A percentile compares a stretch with the other conserved stretches of the same genome.
phyloP scores from a whole-genome alignment of 495 filamentous ascomycete genomes.

The Annulohypoxylon maeteangense region DNA sequence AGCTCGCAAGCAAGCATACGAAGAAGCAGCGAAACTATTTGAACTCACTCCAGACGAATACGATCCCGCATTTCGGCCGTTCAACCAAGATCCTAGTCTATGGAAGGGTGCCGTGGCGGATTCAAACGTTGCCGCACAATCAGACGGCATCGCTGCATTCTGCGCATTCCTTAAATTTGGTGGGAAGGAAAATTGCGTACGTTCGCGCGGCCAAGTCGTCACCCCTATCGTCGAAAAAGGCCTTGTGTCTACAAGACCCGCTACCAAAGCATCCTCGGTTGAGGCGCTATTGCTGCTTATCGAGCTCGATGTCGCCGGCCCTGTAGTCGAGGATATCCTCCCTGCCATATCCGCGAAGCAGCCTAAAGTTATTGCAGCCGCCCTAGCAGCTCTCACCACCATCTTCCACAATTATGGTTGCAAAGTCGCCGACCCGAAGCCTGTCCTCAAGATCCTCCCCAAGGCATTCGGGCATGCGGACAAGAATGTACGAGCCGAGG shows the following conservation, averaged over 20 bases:
- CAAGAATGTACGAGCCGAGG: conserved; percentile 97
- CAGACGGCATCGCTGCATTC: conserved; percentile 86
- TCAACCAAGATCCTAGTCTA: conserved; percentile 82
- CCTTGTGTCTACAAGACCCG: conserved; percentile 83
- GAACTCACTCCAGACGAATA: conserved; percentile 87
- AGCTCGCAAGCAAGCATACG: conserved; percentile 93
- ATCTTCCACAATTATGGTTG: conserved; percentile 95
- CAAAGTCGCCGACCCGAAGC: conserved; percentile 96
- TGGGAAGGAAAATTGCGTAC: conserved; percentile 78
- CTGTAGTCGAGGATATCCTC: conserved; percentile 89
- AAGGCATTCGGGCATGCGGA: conserved; percentile 96
- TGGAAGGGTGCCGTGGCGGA: conserved; percentile 95
- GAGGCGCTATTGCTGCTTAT: conserved; percentile 91
- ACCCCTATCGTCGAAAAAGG: conserved; percentile 90
- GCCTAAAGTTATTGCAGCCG: conserved; percentile 91
- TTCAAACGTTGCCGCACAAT: conserved; percentile 97
- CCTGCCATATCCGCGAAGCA: conserved; percentile 90
- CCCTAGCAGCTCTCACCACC: conserved; percentile 78
- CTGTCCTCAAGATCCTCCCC: conserved; percentile 87
- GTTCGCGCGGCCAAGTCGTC: conserved; percentile 80
- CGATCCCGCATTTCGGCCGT: conserved; percentile 84
- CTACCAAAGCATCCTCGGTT: conserved; percentile 84
- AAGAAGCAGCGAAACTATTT: conserved; percentile 89
- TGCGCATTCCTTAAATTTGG: conserved; percentile 92
- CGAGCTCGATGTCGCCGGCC: conserved; percentile 86